Evolutionary conservation across 306 rosid species (phyloP), one percentile per base, ranked within the genome.

Genomic region (Vigna radiata): DNA sequence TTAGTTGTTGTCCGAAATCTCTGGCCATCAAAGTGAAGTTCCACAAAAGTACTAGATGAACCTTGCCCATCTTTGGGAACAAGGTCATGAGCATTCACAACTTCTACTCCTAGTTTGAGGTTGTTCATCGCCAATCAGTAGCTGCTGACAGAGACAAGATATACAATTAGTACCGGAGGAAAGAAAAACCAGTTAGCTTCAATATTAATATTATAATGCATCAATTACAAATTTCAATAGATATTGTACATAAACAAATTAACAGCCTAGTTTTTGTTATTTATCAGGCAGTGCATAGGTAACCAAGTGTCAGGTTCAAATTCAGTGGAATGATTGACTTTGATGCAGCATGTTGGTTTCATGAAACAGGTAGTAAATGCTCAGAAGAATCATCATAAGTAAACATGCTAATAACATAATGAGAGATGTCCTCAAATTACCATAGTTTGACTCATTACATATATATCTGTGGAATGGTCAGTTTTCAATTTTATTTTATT

Each of bases 101-200:
- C 97, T 79, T 96, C 96, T 29, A 92, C 88, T 73, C 90, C 94
- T 68, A 96, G 86, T 77, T 92, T 92, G 49, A 95, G 88, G 77
- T 77, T 86, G 68, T 70, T 87, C 99, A 95, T 95, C 63, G 81
- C 23, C 76, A 39, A 16, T n/a, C 70, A 43, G 21, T 23, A 77
- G 72, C 65, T 79, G 54, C 43, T n/a, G n/a, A n/a, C n/a, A n/a
- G n/a, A n/a, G n/a, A n/a, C 15, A 78, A 47, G n/a, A 54, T 72
- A 15, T 16, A 73, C 65, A 53, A 27, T 52, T 71, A 15, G 15
- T 52, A 83, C 85, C 90, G 81, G 88, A 56, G 71, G 49, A 21
- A 18, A 59, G 73, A 27, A 31, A 11, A 61, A 33, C 25, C 25
- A 39, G 4, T 41, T 10, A 6, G 50, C 47, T 52, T 72, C 49